Base-by-base conservation (phyloP, 1,139 yeast species). In the Magnusiomyces tetraspermus region DNA sequence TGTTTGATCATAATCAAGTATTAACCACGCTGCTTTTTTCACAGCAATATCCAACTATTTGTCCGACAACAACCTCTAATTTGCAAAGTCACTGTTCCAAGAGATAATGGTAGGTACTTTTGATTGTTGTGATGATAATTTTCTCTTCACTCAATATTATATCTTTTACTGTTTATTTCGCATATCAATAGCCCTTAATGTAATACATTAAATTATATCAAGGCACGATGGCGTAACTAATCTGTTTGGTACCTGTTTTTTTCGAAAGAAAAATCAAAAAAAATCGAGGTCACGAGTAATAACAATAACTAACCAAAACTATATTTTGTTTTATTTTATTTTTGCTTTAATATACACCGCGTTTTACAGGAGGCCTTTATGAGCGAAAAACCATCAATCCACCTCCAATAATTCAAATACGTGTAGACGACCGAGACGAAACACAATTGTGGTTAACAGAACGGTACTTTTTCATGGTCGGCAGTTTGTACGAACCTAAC, bases 31-130 rank as follows among this genome's bases (percentile, higher is more conserved):
- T n/a, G n/a, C n/a, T n/a, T n/a, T 88, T 67, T 97, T 96, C 76
- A 90, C 89, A 30, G 71, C 40, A 38, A 46, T 40, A 52, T 49
- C n/a, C n/a, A 36, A 45, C 51, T 53, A 21, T 40, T 53, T 23
- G 49, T 53, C 23, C 56, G 56, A 13, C 56, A 53, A 36, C 54
- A 53, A 38, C 56, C 56, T 17, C 52, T 48, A 22, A 43, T 51
- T 13, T 44, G 56, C 41, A 53, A 51, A 53, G 50, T 53, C 31
- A 46, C 56, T 3, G 40, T 48, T 11, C 37, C 51, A 36, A 46
- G 51, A 36, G 56, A 53, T 24, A 53, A 51, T 49, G 56, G 56
- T 53, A 28, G 26, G 45, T 44, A 3, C n/a, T 30, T 22, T n/a
- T 17, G 17, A 36, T 36, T 17, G 13, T 30, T 30, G 13, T 30